Percentiles rank a stretch among this genome's conserved stretches.
Evolutionary conservation across 139 green algal species (phyloP).

Genomic region (Eudorina sp.): DNA sequence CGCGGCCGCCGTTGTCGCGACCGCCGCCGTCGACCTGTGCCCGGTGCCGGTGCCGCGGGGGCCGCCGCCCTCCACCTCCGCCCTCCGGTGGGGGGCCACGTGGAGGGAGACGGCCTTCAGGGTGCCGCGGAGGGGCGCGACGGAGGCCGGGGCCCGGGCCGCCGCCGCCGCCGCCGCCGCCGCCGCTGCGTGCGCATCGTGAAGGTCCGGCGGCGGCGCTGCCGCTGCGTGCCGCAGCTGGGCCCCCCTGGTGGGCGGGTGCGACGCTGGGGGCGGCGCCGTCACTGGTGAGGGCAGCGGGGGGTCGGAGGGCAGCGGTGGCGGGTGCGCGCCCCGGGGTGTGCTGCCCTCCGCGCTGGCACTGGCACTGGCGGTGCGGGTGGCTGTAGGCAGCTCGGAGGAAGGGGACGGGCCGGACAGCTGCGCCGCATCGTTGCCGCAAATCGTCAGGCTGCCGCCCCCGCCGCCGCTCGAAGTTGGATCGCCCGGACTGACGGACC

Average conservation of each 20-base stretch:
- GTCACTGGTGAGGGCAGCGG: too few relatives aligned
- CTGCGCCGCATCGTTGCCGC: background rate
- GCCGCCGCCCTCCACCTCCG: background rate
- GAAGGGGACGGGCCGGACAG: background rate
- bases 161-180: background rate
- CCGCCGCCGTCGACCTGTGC: background rate
- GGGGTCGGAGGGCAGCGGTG: too few relatives aligned
- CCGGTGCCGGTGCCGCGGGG: background rate
- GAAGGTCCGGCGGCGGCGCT: background rate
- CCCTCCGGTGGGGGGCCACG: background rate
- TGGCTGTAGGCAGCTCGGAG: too few relatives aligned
- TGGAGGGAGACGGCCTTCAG: conserved; percentile 1
- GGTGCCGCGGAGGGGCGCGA: background rate
- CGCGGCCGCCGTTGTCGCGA: background rate
- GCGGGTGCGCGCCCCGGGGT: too few relatives aligned
- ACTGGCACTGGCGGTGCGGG: too few relatives aligned
- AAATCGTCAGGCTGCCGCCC: background rate
- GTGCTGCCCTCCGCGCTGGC: too few relatives aligned
- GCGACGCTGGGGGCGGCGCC: too few relatives aligned
- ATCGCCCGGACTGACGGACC: too few relatives aligned
- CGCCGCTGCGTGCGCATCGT: background rate
- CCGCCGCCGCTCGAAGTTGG: too few relatives aligned
- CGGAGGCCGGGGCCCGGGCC: background rate
- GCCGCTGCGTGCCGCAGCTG: too few relatives aligned
- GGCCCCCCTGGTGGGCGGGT: too few relatives aligned